Evolutionary conservation across 2,329 filamentous ascomycete genomes (phyloP).

Genomic region (Fusarium veterinarium): DNA sequence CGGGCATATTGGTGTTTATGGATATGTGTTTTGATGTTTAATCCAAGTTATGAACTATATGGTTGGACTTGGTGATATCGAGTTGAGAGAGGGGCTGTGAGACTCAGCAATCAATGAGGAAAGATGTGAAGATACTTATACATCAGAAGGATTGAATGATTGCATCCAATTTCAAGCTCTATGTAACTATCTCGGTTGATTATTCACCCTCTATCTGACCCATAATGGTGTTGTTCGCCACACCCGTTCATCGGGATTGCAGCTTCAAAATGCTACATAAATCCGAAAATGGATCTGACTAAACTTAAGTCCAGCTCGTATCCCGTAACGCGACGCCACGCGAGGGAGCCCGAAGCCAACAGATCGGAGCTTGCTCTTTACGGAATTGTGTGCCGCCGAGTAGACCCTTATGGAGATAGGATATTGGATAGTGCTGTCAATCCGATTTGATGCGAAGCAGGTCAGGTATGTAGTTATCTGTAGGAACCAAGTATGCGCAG

Average conservation of each 20-base stretch:
- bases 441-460: background rate
- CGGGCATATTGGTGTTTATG: conserved; percentile 29
- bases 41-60: background rate
- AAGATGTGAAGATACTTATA: background rate
- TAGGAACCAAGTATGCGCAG: background rate
- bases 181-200: background rate
- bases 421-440: background rate
- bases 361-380: background rate
- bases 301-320: background rate
- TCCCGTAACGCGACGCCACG: background rate
- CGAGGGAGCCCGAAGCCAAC: background rate
- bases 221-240: background rate
- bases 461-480: background rate
- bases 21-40: background rate
- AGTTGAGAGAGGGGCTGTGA: background rate
- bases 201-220: background rate
- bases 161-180: background rate
- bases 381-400: background rate
- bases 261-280: background rate
- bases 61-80: background rate
- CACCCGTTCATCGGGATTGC: conserved; percentile 13
- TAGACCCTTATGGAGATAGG: background rate
- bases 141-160: background rate
- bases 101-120: background rate
- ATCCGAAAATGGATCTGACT: conserved; percentile 6